Percentiles rank a stretch among this genome's conserved stretches.
Evolutionary conservation across 306 rosid species (phyloP).

Genomic region (Malus orientalis): DNA sequence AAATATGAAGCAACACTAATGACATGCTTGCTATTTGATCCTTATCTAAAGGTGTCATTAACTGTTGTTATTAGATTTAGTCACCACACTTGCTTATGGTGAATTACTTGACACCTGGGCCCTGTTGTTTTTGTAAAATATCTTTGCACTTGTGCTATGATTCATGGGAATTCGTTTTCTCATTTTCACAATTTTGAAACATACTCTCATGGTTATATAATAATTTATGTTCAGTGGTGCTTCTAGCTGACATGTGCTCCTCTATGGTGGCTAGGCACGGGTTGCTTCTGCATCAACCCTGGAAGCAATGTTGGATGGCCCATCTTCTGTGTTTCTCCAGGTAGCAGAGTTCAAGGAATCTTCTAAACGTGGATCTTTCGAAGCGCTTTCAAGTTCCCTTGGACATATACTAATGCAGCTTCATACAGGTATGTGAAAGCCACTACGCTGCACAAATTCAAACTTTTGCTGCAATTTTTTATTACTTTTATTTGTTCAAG

Average conservation of each 20-base stretch:
- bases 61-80: constrained; percentile 8
- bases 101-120: neutral
- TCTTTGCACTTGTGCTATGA: neutral
- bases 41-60: constrained; percentile 65
- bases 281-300: constrained; percentile 69
- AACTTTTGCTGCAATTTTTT: neutral
- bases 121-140: neutral
- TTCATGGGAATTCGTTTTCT: neutral
- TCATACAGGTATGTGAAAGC: constrained; percentile 53
- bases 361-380: constrained; percentile 78
- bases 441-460: neutral
- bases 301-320: constrained; percentile 73
- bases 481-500: neutral
- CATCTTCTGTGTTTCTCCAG: constrained; percentile 70
- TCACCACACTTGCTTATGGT: constrained; percentile 1
- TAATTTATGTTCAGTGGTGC: constrained; percentile 2
- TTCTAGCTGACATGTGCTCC: constrained; percentile 18
- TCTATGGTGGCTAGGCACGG: constrained; percentile 52
- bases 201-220: neutral
- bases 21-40: constrained; percentile 87
- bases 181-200: neutral
- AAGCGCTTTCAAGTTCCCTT: constrained; percentile 81
- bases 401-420: constrained; percentile 88
- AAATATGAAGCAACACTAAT: constrained; percentile 76
- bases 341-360: constrained; percentile 82